Conservation (phyloP, 176 grass and related monocot genomes). For the Puccinellia tenuiflora region DNA sequence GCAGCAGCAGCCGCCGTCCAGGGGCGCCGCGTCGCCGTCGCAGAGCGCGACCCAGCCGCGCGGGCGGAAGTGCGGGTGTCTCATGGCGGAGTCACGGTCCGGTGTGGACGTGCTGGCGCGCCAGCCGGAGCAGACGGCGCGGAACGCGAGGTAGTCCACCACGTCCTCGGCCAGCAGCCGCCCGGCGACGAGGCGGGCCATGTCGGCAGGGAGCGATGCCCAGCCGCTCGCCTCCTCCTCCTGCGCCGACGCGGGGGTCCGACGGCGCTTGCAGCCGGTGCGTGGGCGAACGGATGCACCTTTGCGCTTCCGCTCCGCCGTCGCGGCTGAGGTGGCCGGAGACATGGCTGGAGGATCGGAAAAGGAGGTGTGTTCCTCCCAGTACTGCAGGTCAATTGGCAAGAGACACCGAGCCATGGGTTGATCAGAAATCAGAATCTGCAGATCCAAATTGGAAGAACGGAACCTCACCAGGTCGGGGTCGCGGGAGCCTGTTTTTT, state of each 20-base stretch:
- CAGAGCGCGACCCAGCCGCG: constrained; percentile 12
- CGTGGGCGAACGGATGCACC: not conserved
- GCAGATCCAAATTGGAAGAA: no score
- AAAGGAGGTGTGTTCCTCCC: not conserved
- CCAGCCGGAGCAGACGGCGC: not conserved
- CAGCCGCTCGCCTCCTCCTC: not conserved
- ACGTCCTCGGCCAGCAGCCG: not conserved
- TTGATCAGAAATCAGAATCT: no score
- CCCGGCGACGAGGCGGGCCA: not conserved
- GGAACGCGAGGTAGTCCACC: not conserved
- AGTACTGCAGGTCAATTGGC: no score
- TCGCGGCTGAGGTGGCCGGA: not conserved
- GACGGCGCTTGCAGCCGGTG: not conserved
- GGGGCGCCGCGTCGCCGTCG: not conserved
- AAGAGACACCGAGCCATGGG: no score
- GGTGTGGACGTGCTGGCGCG: not conserved
- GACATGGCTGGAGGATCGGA: not conserved
- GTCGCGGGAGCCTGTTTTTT: no score
- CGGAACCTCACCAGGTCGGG: no score
- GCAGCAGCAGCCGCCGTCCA: not conserved
- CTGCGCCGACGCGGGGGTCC: not conserved
- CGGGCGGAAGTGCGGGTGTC: not conserved
- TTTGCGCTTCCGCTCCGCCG: not conserved
- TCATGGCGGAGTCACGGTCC: not conserved
- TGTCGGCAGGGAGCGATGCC: not conserved